phyloP scores from a whole-genome alignment of 306 rosid species.

The Acacia crassicarpa region DNA sequence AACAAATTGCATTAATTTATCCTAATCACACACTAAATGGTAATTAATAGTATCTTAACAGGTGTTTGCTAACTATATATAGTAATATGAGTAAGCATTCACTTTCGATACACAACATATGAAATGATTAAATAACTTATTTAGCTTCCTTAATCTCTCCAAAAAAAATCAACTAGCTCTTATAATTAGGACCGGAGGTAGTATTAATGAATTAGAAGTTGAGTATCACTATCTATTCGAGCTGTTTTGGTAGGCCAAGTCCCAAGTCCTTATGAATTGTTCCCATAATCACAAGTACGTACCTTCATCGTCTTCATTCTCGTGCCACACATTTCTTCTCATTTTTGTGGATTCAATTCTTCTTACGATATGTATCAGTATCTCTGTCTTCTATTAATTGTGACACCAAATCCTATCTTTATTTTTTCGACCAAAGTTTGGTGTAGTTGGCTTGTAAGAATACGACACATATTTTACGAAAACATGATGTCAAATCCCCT shows the following conservation, averaged over 20 bases:
- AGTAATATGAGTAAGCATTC: too few species aligned
- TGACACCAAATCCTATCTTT: neutral
- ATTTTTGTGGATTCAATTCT: conserved; percentile 31
- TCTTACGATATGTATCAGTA: neutral
- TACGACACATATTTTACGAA: neutral
- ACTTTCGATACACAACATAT: too few species aligned
- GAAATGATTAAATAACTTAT: too few species aligned
- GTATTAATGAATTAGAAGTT: conserved; percentile 30
- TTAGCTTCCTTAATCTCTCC: too few species aligned
- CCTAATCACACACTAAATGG: too few species aligned
- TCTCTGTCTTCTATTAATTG: neutral
- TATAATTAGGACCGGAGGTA: too few species aligned
- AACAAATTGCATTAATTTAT: too few species aligned
- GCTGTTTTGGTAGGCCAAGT: conserved; percentile 28
- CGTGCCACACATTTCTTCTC: conserved; percentile 44
- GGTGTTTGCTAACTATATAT: too few species aligned
- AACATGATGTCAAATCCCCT: too few species aligned
- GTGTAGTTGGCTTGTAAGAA: neutral
- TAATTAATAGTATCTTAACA: too few species aligned
- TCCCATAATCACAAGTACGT: conserved; percentile 35
- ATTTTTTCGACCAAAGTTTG: neutral
- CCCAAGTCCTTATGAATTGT: conserved; percentile 36
- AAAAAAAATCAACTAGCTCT: too few species aligned
- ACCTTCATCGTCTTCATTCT: conserved; percentile 31
- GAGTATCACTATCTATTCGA: conserved; percentile 39